phyloP scores from a whole-genome alignment of 306 rosid species.

The Cucumis cinereus region DNA sequence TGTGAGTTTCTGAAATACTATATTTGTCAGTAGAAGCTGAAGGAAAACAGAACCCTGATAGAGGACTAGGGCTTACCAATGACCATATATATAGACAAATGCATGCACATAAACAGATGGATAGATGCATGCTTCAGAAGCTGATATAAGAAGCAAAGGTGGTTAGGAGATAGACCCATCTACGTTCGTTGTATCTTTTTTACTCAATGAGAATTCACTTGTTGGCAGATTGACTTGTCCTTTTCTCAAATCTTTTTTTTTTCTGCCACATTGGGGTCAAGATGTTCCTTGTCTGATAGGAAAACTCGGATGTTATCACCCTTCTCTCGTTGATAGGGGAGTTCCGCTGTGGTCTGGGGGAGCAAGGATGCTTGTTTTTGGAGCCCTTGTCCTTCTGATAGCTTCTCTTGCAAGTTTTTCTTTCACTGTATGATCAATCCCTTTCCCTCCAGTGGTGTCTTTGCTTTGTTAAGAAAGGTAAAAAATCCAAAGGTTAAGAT shows the following conservation, averaged over 20 bases:
- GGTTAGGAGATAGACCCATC: background rate
- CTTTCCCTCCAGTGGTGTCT: background rate
- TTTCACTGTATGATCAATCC: background rate
- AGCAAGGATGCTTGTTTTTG: background rate
- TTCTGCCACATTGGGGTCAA: background rate
- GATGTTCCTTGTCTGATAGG: background rate
- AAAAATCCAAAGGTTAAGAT: background rate
- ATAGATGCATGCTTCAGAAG: background rate
- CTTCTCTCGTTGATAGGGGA: background rate
- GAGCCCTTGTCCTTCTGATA: background rate
- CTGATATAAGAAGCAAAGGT: background rate
- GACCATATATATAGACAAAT: background rate
- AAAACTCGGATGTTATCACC: background rate
- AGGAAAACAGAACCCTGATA: background rate
- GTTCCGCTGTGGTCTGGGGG: background rate
- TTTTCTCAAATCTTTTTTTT: background rate
- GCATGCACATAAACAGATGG: too few species aligned
- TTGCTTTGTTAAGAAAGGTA: background rate
- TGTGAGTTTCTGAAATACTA: background rate
- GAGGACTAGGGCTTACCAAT: background rate
- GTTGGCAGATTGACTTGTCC: background rate
- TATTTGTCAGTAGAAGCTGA: background rate
- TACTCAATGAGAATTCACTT: background rate
- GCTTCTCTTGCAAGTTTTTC: background rate
- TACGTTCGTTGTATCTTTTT: background rate